phyloP scores from a whole-genome alignment of 1,139 yeast species.

The Taphrina wiesneri region DNA sequence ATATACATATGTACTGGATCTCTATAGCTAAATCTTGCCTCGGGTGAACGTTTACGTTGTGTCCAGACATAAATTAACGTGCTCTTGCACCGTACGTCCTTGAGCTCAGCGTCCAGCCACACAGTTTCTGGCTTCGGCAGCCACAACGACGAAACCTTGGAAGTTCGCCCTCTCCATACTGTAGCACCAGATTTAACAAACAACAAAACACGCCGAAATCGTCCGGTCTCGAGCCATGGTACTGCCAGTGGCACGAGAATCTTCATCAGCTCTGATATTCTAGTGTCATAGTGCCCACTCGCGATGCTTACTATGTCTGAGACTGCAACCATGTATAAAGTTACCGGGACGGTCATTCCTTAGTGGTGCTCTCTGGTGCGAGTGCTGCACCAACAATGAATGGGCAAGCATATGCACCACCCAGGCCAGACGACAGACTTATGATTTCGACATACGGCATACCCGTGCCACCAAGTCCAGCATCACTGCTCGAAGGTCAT shows the following conservation, averaged over 20 bases:
- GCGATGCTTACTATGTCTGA: no score
- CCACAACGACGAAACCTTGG: background rate
- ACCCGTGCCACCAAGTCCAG: slow-evolving; percentile 11
- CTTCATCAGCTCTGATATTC: no score
- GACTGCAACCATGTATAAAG: background rate
- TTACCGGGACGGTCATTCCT: background rate
- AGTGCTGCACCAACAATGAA: background rate
- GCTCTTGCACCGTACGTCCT: no score
- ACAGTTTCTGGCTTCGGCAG: background rate
- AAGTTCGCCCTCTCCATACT: background rate
- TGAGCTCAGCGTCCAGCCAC: no score
- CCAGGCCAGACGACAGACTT: slow-evolving; percentile 11
- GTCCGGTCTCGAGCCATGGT: no score
- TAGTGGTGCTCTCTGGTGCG: background rate
- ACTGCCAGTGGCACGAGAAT: no score
- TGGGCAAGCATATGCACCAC: background rate
- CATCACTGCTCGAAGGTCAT: background rate
- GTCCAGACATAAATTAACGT: no score
- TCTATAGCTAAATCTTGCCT: no score
- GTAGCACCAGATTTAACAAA: background rate
- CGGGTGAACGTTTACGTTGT: no score
- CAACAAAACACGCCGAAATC: background rate
- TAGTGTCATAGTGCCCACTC: no score
- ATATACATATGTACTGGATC: no score
- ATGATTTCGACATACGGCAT: slow-evolving; percentile 18